Conservation (phyloP, 2,329 filamentous ascomycete species). For the Colletotrichum orbiculare region DNA sequence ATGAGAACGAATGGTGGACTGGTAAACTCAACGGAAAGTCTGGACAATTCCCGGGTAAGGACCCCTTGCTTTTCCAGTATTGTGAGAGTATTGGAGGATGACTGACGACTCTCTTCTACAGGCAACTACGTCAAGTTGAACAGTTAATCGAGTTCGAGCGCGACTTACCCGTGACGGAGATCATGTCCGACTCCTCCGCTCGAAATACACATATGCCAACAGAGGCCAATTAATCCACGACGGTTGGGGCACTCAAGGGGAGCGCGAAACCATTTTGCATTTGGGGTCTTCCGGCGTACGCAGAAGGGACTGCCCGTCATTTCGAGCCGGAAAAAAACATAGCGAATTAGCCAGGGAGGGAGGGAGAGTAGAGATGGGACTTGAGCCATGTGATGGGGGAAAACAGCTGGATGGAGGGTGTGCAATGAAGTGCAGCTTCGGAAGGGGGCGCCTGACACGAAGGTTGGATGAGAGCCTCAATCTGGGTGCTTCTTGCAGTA, state of each 20-base stretch:
- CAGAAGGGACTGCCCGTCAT: slow-evolving; percentile 35
- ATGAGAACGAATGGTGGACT: slow-evolving; percentile 98
- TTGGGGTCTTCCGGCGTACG: slow-evolving; percentile 36
- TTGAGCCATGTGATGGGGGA: neutral
- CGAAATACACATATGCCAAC: slow-evolving; percentile 23
- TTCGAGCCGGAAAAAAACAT: slow-evolving; percentile 28
- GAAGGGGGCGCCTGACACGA: neutral
- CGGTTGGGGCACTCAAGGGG: slow-evolving; percentile 20
- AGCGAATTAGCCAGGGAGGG: neutral
- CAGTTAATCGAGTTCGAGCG: slow-evolving; percentile 38
- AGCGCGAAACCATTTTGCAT: slow-evolving; percentile 34
- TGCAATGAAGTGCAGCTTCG: neutral
- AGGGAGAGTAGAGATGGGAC: slow-evolving; percentile 3
- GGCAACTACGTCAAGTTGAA: slow-evolving; percentile 63
- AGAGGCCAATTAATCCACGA: slow-evolving; percentile 32
- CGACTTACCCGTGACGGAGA: slow-evolving; percentile 5
- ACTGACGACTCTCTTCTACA: slow-evolving; percentile 44
- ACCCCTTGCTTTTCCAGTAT: neutral
- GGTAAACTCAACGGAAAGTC: slow-evolving; percentile 82
- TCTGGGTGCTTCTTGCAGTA: too few species aligned
- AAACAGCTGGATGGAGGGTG: neutral
- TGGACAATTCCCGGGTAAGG: slow-evolving; percentile 92
- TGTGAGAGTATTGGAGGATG: slow-evolving; percentile 1
- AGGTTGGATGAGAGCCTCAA: neutral
- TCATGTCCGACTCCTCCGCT: slow-evolving; percentile 11